Conservation (phyloP, 441 rosid species). For the Adansonia madagascariensis region DNA sequence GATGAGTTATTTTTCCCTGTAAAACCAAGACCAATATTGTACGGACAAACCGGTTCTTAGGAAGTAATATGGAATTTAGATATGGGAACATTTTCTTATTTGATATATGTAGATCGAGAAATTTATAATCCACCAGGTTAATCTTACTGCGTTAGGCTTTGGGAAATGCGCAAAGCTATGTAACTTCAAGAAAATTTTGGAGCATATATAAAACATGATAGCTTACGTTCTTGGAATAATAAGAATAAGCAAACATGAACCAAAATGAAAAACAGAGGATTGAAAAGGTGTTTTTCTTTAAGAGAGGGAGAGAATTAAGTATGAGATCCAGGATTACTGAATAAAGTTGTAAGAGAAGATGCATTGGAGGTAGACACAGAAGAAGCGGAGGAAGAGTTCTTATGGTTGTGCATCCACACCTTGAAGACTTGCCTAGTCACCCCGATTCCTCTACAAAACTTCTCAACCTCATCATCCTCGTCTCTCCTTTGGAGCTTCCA, state of each 20-base stretch:
- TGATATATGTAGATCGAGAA: too few relatives aligned
- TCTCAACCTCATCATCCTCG: constrained; percentile 60
- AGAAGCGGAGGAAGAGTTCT: constrained; percentile 46
- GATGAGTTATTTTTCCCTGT: too few relatives aligned
- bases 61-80: neutral
- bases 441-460: constrained; percentile 56
- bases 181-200: neutral
- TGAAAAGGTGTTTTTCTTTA: neutral
- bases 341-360: constrained; percentile 18
- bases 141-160: neutral
- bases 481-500: constrained; percentile 78
- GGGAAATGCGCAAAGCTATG: neutral
- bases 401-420: constrained; percentile 77
- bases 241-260: neutral
- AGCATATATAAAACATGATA: neutral
- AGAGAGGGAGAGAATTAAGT: neutral
- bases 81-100: too few relatives aligned
- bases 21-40: too few relatives aligned
- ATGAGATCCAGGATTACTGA: constrained; percentile 11
- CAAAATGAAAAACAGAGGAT: neutral
- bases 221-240: neutral
- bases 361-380: constrained; percentile 22
- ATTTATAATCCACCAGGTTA: constrained; percentile 41
- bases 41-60: too few relatives aligned
- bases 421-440: constrained; percentile 62